Evolutionary conservation across 306 rosid genomes (phyloP).

Genomic region (Luffa acutangula): DNA sequence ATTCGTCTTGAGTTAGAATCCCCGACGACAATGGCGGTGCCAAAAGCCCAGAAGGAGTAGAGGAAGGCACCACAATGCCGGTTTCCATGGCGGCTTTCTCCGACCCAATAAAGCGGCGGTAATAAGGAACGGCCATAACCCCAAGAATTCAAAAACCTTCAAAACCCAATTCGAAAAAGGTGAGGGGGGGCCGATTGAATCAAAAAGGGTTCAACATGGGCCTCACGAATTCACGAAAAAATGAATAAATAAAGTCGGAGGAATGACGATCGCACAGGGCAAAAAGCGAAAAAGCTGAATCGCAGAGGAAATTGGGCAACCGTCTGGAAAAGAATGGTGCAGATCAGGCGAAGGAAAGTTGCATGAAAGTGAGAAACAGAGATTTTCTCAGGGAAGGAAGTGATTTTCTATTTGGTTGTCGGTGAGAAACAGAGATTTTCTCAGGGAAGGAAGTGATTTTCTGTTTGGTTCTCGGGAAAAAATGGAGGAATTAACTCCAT

Average conservation of each 20-base stretch:
- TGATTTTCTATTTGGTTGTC: not conserved
- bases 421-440: not conserved
- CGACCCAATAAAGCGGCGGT: slow-evolving; percentile 38
- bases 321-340: not conserved
- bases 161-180: not conserved
- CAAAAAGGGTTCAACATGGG: not conserved
- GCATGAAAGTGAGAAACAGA: not conserved
- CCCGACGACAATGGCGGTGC: slow-evolving; percentile 18
- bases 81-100: slow-evolving; percentile 52
- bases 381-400: not conserved
- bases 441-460: not conserved
- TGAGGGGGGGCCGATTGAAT: not conserved
- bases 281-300: not conserved
- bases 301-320: not conserved
- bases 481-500: not conserved
- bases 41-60: slow-evolving; percentile 20
- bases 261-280: not conserved
- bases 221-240: not conserved
- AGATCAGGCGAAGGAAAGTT: not conserved
- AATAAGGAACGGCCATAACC: slow-evolving; percentile 40
- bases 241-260: not conserved
- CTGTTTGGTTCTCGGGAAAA: not conserved
- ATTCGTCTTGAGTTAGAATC: slow-evolving; percentile 63
- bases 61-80: slow-evolving; percentile 35
- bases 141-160: not conserved